phyloP scores from a whole-genome alignment of 169 alveolate species.

The Cryptosporidium ryanae region DNA sequence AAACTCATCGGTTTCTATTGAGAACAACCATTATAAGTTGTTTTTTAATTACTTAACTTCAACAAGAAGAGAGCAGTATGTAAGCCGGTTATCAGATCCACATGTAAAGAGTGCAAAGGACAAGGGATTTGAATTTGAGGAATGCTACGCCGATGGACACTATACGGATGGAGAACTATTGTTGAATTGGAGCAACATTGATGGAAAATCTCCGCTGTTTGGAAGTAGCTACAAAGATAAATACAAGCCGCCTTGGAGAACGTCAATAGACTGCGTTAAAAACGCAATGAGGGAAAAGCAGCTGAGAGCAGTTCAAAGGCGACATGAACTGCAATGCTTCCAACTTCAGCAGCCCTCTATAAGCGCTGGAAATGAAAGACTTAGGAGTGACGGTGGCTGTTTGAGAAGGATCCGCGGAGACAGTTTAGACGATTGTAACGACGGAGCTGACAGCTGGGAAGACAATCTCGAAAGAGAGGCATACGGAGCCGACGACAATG shows the following conservation, averaged over 20 bases:
- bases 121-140: conserved; percentile 6
- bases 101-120: not conserved
- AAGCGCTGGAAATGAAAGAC: not conserved
- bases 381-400: conserved; percentile 10
- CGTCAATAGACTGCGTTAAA: conserved; percentile 43
- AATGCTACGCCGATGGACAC: not conserved
- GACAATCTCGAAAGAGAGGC: not conserved
- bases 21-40: not conserved
- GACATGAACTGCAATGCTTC: too few relatives aligned
- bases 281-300: conserved; percentile 47
- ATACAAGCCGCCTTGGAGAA: conserved; percentile 73
- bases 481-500: not conserved
- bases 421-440: not conserved
- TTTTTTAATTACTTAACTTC: not conserved
- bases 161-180: not conserved
- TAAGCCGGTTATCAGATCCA: too few relatives aligned
- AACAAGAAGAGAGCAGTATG: not conserved
- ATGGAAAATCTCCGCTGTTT: conserved; percentile 58
- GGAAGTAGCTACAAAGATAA: conserved; percentile 15
- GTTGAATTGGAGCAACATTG: conserved; percentile 11
- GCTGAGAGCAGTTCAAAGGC: not conserved
- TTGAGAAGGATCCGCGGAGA: not conserved
- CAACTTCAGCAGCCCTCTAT: conserved; percentile 48
- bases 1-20: conserved; percentile 5
- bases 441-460: not conserved